Evolutionary conservation across 768 basidiomycete genomes (phyloP).

Genomic region (Lentinula edodes): DNA sequence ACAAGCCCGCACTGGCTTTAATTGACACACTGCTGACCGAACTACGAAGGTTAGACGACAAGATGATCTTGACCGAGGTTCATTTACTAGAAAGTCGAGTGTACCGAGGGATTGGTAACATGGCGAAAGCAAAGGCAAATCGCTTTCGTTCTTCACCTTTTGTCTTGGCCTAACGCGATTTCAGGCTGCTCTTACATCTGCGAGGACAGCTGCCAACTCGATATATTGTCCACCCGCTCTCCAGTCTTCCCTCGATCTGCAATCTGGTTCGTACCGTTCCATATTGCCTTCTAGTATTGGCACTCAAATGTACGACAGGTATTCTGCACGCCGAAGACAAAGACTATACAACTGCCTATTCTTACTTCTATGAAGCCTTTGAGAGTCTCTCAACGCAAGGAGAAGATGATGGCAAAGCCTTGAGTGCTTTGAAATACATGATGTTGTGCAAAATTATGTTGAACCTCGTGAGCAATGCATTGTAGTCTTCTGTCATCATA

Average conservation of each 20-base stretch:
- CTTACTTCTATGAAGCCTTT: slow-evolving; percentile 96
- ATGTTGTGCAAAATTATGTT: slow-evolving; percentile 98
- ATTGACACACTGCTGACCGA: slow-evolving; percentile 89
- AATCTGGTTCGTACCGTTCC: slow-evolving; percentile 24
- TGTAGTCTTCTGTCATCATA: not conserved
- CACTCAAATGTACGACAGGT: slow-evolving; percentile 28
- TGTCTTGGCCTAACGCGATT: not conserved
- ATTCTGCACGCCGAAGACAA: slow-evolving; percentile 95
- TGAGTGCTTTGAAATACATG: slow-evolving; percentile 96
- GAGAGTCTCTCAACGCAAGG: slow-evolving; percentile 82
- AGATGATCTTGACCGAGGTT: slow-evolving; percentile 96
- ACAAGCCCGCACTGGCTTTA: slow-evolving; percentile 70
- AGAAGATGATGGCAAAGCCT: slow-evolving; percentile 58
- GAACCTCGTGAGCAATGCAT: slow-evolving; percentile 60
- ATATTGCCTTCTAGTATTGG: not conserved
- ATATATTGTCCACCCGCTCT: slow-evolving; percentile 68
- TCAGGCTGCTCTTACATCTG: slow-evolving; percentile 82
- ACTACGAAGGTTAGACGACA: slow-evolving; percentile 91
- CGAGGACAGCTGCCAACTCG: slow-evolving; percentile 89
- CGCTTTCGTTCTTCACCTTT: not conserved
- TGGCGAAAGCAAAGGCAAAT: slow-evolving; percentile 82
- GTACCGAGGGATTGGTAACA: slow-evolving; percentile 83
- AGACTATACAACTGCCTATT: slow-evolving; percentile 95
- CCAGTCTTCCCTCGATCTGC: slow-evolving; percentile 46
- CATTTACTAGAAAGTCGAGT: slow-evolving; percentile 91